phyloP scores from a whole-genome alignment of 371 early-diverging fungal genomes.

The Mortierella sp. region DNA sequence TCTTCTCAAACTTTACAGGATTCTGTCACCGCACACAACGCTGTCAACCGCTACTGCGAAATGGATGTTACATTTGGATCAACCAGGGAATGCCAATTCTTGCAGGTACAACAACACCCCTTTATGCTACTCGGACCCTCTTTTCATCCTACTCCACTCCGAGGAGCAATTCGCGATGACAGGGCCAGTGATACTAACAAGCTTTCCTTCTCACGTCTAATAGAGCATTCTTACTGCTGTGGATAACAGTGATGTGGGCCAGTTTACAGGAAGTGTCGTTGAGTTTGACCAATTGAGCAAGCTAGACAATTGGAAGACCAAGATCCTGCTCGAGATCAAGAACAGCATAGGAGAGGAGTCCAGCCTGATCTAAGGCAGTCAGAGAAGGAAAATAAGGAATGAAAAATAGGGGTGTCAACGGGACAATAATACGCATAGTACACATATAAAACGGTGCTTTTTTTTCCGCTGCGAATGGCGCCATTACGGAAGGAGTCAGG shows the following conservation, averaged over 20 bases:
- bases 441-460: not conserved
- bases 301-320: constrained; percentile 97
- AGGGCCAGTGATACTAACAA: not conserved
- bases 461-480: not conserved
- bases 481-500: not conserved
- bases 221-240: constrained; percentile 81
- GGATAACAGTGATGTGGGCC: constrained; percentile 83
- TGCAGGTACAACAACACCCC: constrained; percentile 63
- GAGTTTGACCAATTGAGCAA: constrained; percentile 90
- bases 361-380: constrained; percentile 53
- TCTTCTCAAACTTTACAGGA: constrained; percentile 65
- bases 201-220: not conserved
- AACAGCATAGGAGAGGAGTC: constrained; percentile 81
- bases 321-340: constrained; percentile 90
- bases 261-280: constrained; percentile 84
- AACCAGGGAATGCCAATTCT: constrained; percentile 89
- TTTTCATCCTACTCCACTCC: not conserved
- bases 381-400: not conserved
- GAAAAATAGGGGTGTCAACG: not conserved
- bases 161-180: not conserved
- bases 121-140: not conserved
- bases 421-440: not conserved
- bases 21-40: constrained; percentile 75
- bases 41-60: constrained; percentile 83
- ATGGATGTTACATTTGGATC: constrained; percentile 89